Base-by-base conservation (phyloP, 2,329 filamentous ascomycete species). In the Colletotrichum liaoningense region DNA sequence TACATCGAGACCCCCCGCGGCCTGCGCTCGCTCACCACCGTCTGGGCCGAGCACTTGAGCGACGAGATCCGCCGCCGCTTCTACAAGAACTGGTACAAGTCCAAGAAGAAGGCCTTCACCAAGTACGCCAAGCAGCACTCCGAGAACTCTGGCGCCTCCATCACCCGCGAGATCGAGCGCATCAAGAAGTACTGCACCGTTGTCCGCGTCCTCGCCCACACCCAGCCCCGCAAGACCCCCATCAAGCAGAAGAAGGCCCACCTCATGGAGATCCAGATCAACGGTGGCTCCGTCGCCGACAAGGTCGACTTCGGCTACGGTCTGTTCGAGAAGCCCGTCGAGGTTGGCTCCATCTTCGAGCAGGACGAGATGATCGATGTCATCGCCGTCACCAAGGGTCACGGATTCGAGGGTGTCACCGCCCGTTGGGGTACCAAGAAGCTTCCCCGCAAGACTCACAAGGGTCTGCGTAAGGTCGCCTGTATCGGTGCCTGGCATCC, bases 1-100 rank as follows among this genome's bases (percentile, higher is more conserved):
- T 99, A 99, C 92, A 98, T 99, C 88, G 97, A 99, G 92, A 99
- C 97, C 85, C 97, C 97, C 87, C 97, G 97, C 84, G 97, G 97
- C 89, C 95, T 99, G 84, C 96, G 97, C 87, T 99, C 97, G 79
- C 95, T 99, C 88, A 98, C 95, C 86, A 98, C 97, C 85, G 95
- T 99, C 86, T 99, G 97, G 97, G 97, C 97, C 84, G 97, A 98
- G 93, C 97, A 99, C 88, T 88, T 99, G 88, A 94, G 94, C 88
- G 97, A 99, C 88, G 97, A 98, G 90, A 86, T 99, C 88, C 98
- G 98, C 93, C 94, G 97, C 84, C 94, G 97, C 86, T 99, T 99
- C 95, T 99, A 99, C 94, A 98, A 98, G 95, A 99, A 99, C 94
- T 99, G 97, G 97, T 99, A 99, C 94, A 98, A 98, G 94, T 95